Evolutionary conservation across 257 asterid species (phyloP), one percentile per base, ranked within the genome.

Genomic region (Coffea eugenioides): DNA sequence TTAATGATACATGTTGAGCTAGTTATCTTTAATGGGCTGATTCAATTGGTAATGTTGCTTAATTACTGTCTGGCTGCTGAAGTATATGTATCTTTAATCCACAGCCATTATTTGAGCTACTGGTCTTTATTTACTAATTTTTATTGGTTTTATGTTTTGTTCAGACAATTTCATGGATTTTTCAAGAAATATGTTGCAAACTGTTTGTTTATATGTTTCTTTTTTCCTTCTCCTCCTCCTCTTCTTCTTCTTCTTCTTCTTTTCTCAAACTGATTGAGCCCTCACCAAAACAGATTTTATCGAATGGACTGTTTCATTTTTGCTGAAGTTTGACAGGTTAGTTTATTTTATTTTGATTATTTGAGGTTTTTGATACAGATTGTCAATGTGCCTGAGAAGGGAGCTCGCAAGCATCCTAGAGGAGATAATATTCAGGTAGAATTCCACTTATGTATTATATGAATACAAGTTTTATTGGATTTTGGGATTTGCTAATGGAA

Each of bases 321-420:
- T 48, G 34, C 69, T 52, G 67, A 61, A 34, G 16, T 31, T 68
- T 31, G 36, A 31, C 52, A 34, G 64, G 76, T 23, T 77, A 46
- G 43, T 71, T 69, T 34, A 11, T 74, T 68, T 62, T 75, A 34
- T 56, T 75, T 72, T 84, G 84, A 83, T 82, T 66, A 34, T 54
- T 31, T 46, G 62, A 76, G 39, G 54, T 8, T 59, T 84, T 79
- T 82, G 67, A 81, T 83, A 77, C 90, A 96, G 99, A 92, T 94
- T 83, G 99, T 96, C 78, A 96, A 94, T 90, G 99, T 96, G 75
- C 99, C 99, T 1, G 99, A 96, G 89, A 96, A 96, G 84, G 99
- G 99, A 5, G 98, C 99, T 77, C 88, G 99, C 82, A 96, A 96
- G 90, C 99, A 96, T 85, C 99, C 99, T 77, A 90, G 99, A 87